Evolutionary conservation across 352 stramenopile genomes (phyloP).

Genomic region (Pythium rhizo-oryzae): DNA sequence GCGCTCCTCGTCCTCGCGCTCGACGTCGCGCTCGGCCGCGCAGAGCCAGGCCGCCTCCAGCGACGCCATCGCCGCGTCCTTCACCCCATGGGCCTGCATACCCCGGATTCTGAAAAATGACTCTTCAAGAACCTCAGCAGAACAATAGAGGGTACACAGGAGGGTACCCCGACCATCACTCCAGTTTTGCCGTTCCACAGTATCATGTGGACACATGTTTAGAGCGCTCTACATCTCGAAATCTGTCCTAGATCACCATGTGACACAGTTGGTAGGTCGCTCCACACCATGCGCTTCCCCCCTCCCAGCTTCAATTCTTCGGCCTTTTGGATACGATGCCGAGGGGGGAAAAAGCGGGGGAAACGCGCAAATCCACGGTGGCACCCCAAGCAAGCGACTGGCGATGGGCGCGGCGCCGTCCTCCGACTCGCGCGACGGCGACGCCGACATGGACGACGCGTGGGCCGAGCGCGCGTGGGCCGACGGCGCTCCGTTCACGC

Average conservation of each 20-base stretch:
- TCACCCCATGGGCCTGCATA: slow-evolving; percentile 37
- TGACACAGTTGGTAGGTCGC: not conserved
- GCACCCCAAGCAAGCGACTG: no score
- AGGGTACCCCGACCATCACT: not conserved
- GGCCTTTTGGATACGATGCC: not conserved
- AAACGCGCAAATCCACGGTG: no score
- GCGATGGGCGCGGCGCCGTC: slow-evolving; percentile 17
- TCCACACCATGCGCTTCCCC: not conserved
- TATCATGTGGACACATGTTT: no score
- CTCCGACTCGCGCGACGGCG: not conserved
- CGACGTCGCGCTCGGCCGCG: slow-evolving; percentile 50
- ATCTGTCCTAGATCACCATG: not conserved
- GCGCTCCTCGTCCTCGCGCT: slow-evolving; percentile 53
- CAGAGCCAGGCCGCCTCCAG: slow-evolving; percentile 68
- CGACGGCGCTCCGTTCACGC: slow-evolving; percentile 63
- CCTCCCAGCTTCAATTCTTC: not conserved
- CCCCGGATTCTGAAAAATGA: slow-evolving; percentile 4
- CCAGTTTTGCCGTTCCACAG: not conserved
- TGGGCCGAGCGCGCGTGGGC: slow-evolving; percentile 21
- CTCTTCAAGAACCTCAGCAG: slow-evolving; percentile 22
- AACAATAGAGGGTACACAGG: no score
- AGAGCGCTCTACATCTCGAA: not conserved
- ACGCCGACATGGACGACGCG: slow-evolving; percentile 4
- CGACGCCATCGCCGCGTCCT: slow-evolving; percentile 32
- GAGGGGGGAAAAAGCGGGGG: not conserved